A percentile compares a stretch with the other conserved stretches of the same genome.
phyloP scores from a whole-genome alignment of 1,139 yeast species.

The Maudiozyma humilis region DNA sequence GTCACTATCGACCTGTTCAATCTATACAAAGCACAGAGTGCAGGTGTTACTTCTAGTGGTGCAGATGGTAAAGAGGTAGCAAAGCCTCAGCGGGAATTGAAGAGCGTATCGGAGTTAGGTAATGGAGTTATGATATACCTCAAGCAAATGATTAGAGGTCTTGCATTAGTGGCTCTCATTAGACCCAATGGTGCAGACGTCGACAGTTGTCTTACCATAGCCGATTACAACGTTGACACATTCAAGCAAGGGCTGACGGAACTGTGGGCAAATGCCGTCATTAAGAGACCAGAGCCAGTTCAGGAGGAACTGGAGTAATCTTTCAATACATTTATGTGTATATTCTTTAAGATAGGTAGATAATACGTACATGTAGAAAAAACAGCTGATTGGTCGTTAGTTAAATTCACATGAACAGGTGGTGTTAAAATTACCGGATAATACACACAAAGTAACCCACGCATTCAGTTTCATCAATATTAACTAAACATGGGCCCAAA shows the following conservation, averaged over 20 bases:
- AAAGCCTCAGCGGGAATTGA: conserved; percentile 36
- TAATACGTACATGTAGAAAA: too few relatives aligned
- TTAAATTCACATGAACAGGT: too few relatives aligned
- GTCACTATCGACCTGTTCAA: conserved; percentile 85
- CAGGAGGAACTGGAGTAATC: background rate
- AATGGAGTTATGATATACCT: conserved; percentile 78
- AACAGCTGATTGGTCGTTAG: too few relatives aligned
- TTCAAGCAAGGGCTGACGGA: conserved; percentile 72
- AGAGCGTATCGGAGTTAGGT: conserved; percentile 65
- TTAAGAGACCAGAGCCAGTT: conserved; percentile 5
- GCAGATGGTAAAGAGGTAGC: conserved; percentile 3
- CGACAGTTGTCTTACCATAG: conserved; percentile 57
- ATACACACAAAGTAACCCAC: too few relatives aligned
- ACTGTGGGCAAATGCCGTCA: conserved; percentile 49
- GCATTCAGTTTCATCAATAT: too few relatives aligned
- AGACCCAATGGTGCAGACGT: conserved; percentile 50
- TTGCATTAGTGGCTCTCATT: conserved; percentile 82
- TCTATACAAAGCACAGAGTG: conserved; percentile 37
- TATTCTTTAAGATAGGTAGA: too few relatives aligned
- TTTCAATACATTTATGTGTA: background rate
- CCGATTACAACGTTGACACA: conserved; percentile 81
- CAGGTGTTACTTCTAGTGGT: conserved; percentile 12
- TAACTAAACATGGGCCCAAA: too few relatives aligned
- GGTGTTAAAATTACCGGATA: too few relatives aligned
- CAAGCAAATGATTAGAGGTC: conserved; percentile 86